Evolutionary conservation across 1,139 yeast genomes (phyloP), one percentile per base, ranked within the genome.

Genomic region (Blastobotrys capitulatus): DNA sequence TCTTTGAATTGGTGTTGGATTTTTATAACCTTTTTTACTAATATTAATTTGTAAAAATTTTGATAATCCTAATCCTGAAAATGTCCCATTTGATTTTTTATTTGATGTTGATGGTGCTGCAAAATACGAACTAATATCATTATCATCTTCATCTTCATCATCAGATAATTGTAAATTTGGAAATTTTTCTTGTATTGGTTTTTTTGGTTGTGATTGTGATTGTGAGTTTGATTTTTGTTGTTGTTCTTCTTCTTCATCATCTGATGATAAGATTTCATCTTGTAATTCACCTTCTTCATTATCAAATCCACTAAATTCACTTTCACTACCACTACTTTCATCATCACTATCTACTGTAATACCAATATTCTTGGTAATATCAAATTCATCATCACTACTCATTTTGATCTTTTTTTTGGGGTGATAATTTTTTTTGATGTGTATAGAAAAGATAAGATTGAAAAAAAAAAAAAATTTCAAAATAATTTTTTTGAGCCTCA

Each of bases 1-100:
- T 55, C 98, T 77, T 70, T 94, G 99, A 65, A 94, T 94, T 1
- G 99, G 98, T 0, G 99, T 94, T 9, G 99, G 98, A 58, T 86
- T 95, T 60, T 82, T 84, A 71, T 82, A 94, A 0, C 99, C 99
- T 64, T 88, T 90, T 56, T 81, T 82, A 50, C 80, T 67, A 50
- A 94, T 85, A 60, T 89, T 92, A 38, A 74, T 69, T 49, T 89
- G 67, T 13, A 90, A 67, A 51, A 77, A 73, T 61, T 84, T 85
- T 22, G 95, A 83, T 49, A 94, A 74, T 1, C 97, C 98, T 71
- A 92, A 84, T 40, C 95, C 85, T 6, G 88, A 88, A 72, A 90
- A 90, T 35, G 95, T 78, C 41, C 96, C 95, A n/a, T 59, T 57
- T 16, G 61, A 53, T 31, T 55, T 56, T 52, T 80, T 80, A 65